Evolutionary conservation across 108 stramenopile genomes (phyloP).

Genomic region (Schizochytrium sp.): DNA sequence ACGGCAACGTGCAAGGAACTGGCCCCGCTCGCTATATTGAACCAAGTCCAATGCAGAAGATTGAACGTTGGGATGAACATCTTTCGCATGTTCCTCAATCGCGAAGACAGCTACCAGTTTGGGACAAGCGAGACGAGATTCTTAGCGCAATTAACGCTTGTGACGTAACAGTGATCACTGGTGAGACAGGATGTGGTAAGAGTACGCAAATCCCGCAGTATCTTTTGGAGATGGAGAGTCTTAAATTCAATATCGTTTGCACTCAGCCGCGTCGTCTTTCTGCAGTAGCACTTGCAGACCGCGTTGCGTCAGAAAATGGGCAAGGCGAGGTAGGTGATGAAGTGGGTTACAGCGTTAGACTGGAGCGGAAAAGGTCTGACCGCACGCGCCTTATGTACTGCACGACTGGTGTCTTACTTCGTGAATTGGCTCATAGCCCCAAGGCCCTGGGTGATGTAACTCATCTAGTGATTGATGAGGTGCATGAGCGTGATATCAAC

Average conservation of each 20-base stretch:
- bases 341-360: constrained; percentile 84
- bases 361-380: constrained; percentile 70
- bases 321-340: constrained; percentile 71
- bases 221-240: constrained; percentile 77
- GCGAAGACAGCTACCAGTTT: constrained; percentile 73
- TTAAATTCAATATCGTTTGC: constrained; percentile 76
- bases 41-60: neutral
- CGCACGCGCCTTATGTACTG: constrained; percentile 79
- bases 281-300: constrained; percentile 88
- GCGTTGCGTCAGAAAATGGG: constrained; percentile 83
- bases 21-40: neutral
- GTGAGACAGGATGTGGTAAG: constrained; percentile 86
- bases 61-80: neutral
- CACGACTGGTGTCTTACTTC: constrained; percentile 87
- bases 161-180: constrained; percentile 79
- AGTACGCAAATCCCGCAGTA: constrained; percentile 88
- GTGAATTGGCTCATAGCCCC: constrained; percentile 78
- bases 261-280: constrained; percentile 91
- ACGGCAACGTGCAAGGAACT: neutral
- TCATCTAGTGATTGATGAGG: constrained; percentile 86
- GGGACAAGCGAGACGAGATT: constrained; percentile 70
- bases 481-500: constrained; percentile 81
- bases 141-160: constrained; percentile 65
- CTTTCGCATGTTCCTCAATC: neutral
- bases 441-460: constrained; percentile 75